phyloP scores from a whole-genome alignment of 345 rosid genomes.

The Populus davidiana region DNA sequence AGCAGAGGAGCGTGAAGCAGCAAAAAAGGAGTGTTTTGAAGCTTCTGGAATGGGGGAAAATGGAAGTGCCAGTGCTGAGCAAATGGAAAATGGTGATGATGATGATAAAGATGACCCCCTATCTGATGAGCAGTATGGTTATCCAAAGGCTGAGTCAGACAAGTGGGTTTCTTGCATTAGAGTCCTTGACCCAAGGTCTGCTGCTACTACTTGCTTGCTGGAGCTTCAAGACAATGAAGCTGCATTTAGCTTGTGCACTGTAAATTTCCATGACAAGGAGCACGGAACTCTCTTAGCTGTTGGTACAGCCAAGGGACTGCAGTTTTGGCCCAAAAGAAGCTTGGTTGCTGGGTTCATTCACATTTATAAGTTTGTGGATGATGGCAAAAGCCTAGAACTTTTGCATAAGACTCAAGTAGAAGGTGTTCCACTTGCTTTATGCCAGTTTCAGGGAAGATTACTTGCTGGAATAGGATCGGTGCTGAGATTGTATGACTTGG shows the following conservation, averaged over 20 bases:
- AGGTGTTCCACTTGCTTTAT: constrained; percentile 81
- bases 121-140: constrained; percentile 96
- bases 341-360: constrained; percentile 75
- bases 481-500: constrained; percentile 88
- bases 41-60: constrained; percentile 80
- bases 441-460: constrained; percentile 95
- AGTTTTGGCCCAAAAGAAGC: constrained; percentile 81
- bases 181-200: constrained; percentile 82
- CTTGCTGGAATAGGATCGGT: constrained; percentile 88
- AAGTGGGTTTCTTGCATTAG: constrained; percentile 98
- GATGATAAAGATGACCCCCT: constrained; percentile 84
- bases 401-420: constrained; percentile 96
- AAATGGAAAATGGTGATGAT: constrained; percentile 74
- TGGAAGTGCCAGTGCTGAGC: constrained; percentile 55
- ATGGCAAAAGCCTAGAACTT: constrained; percentile 79
- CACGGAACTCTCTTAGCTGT: constrained; percentile 89
- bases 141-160: constrained; percentile 88
- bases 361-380: constrained; percentile 87
- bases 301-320: constrained; percentile 88
- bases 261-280: constrained; percentile 94
- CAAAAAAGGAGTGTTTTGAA: constrained; percentile 83
- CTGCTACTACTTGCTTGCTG: constrained; percentile 76
- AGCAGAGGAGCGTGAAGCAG: constrained; percentile 96
- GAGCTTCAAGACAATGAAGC: constrained; percentile 99
- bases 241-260: constrained; percentile 87